Percentiles rank a stretch among this genome's conserved stretches.
Evolutionary conservation across 441 rosid species (phyloP).

Genomic region (Adansonia rubrostipa): DNA sequence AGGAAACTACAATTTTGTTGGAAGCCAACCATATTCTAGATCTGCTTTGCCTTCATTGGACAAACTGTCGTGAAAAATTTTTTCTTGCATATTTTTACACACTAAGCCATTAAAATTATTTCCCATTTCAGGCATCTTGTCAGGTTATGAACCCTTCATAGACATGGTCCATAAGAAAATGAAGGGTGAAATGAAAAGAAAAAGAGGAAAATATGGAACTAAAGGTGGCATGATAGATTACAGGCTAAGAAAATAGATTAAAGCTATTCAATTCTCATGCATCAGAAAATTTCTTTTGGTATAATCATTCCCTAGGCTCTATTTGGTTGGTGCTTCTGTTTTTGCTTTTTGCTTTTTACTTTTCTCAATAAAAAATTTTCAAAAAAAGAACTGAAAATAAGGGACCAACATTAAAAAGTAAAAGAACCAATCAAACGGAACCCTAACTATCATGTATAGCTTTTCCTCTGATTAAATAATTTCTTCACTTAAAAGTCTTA

Average conservation of each 20-base stretch:
- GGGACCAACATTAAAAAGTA: neutral
- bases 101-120: neutral
- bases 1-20: constrained; percentile 7
- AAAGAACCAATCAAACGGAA: constrained; percentile 9
- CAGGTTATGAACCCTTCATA: constrained; percentile 11
- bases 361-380: neutral
- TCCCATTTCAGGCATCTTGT: neutral
- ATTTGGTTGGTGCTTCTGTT: constrained; percentile 8
- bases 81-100: constrained; percentile 7
- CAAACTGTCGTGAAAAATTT: neutral
- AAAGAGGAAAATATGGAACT: neutral
- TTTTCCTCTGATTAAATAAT: constrained; percentile 18
- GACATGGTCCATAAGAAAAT: constrained; percentile 12
- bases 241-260: constrained; percentile 6
- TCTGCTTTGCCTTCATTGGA: neutral
- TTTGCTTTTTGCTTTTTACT: neutral
- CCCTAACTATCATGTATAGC: constrained; percentile 8
- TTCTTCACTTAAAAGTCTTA: neutral
- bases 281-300: neutral
- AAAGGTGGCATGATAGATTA: constrained; percentile 17
- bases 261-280: constrained; percentile 5
- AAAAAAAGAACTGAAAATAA: neutral
- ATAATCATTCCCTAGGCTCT: neutral
- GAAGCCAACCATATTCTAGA: constrained; percentile 5
- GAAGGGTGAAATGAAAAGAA: constrained; percentile 1